phyloP scores from a whole-genome alignment of 2,329 filamentous ascomycete genomes.

The Microthyrium microscopicum region DNA sequence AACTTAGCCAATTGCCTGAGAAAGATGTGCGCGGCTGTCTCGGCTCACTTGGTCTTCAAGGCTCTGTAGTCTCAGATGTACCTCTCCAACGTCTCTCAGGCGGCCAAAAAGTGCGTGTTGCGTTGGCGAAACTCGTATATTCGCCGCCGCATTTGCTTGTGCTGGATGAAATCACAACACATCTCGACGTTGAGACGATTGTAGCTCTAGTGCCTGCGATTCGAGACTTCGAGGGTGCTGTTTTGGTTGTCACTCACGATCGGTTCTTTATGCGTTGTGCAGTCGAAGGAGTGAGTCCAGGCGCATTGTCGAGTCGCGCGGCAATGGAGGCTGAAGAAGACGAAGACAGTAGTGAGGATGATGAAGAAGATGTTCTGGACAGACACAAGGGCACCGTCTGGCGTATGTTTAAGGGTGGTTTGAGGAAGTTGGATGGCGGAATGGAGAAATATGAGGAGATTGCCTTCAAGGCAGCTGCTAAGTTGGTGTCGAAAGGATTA shows the following conservation, averaged over 20 bases:
- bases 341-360: slow-evolving; percentile 26
- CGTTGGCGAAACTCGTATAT: slow-evolving; percentile 54
- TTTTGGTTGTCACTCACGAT: slow-evolving; percentile 67
- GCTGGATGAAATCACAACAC: slow-evolving; percentile 64
- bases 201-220: slow-evolving; percentile 52
- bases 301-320: slow-evolving; percentile 16
- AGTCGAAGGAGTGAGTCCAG: slow-evolving; percentile 40
- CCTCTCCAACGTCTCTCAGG: slow-evolving; percentile 59
- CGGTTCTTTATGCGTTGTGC: slow-evolving; percentile 64
- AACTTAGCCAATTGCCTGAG: slow-evolving; percentile 41
- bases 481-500: slow-evolving; percentile 12
- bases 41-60: slow-evolving; percentile 51
- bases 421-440: slow-evolving; percentile 20
- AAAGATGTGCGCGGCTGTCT: slow-evolving; percentile 52
- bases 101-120: slow-evolving; percentile 51
- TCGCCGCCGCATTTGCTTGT: slow-evolving; percentile 54
- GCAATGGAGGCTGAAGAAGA: slow-evolving; percentile 21
- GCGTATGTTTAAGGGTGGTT: slow-evolving; percentile 18
- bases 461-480: slow-evolving; percentile 16
- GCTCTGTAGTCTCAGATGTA: slow-evolving; percentile 55
- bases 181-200: slow-evolving; percentile 71
- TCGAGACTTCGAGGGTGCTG: slow-evolving; percentile 52
- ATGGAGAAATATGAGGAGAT: slow-evolving; percentile 23
- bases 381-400: slow-evolving; percentile 24
- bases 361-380: slow-evolving; percentile 27